These are phyloP conservation scores for Diutina siamensis DNA, from an alignment of 1,139 yeast species.

Conservation along the genomic window DNA sequence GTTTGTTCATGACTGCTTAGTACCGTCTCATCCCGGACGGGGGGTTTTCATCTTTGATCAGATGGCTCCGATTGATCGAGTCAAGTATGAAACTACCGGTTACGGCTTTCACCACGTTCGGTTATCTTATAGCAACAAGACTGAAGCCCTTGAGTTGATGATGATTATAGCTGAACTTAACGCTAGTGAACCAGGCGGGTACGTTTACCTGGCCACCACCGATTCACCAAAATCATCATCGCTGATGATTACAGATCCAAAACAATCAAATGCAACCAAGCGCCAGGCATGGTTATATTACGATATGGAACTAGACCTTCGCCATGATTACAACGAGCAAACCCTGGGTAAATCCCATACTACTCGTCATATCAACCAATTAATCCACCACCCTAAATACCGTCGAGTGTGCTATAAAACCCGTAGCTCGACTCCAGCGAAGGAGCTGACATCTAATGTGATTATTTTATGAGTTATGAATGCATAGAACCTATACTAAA, in stretches of 20 bases:
- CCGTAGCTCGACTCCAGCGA: constrained; percentile 11
- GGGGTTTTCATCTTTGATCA: constrained; percentile 1
- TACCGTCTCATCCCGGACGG: not conserved
- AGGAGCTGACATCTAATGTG: constrained; percentile 18
- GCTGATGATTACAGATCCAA: not conserved
- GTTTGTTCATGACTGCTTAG: not conserved
- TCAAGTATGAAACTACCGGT: not conserved
- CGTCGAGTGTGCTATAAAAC: constrained; percentile 23
- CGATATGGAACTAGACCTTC: constrained; percentile 23
- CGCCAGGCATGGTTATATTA: constrained; percentile 25
- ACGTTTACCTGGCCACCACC: not conserved
- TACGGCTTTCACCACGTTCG: not conserved
- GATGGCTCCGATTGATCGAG: not conserved
- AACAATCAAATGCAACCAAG: not conserved
- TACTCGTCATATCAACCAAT: constrained; percentile 14
- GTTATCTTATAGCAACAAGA: not conserved
- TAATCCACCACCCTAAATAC: constrained; percentile 8
- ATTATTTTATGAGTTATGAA: constrained; percentile 13
- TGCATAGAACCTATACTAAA: too few species aligned
- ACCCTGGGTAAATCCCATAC: constrained; percentile 13
- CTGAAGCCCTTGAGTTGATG: not conserved
- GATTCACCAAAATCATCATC: not conserved
- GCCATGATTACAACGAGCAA: constrained; percentile 17
- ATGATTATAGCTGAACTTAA: not conserved
- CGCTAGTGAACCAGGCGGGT: not conserved